Percentiles rank a stretch among this genome's conserved stretches.
These are phyloP conservation scores for Clavulina sp. DNA, from an alignment of 768 basidiomycete species.

Conservation along the genomic window DNA sequence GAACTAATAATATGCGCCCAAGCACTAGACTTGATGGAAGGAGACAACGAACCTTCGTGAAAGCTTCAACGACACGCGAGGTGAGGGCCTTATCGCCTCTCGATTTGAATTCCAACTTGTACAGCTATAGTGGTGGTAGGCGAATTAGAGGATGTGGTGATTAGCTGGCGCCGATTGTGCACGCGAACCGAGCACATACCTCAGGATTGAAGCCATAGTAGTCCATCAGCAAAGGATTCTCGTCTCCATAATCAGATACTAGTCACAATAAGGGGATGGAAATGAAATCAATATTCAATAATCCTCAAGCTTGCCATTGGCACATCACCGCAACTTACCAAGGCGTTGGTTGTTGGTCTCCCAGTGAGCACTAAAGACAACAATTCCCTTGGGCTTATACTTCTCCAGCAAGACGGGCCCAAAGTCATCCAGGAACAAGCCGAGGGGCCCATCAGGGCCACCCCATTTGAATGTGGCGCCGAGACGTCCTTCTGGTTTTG, in stretches of 20 bases:
- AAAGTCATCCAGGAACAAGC: constrained; percentile 44
- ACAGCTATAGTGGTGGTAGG: constrained; percentile 22
- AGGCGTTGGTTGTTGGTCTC: constrained; percentile 42
- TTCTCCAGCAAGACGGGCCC: constrained; percentile 46
- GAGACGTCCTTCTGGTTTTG: background rate
- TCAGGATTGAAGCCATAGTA: constrained; percentile 45
- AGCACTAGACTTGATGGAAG: constrained; percentile 1
- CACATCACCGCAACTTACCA: constrained; percentile 23
- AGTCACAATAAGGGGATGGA: background rate
- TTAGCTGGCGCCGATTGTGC: background rate
- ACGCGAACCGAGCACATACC: constrained; percentile 12
- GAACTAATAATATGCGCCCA: background rate
- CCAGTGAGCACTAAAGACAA: constrained; percentile 76
- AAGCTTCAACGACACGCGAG: constrained; percentile 40
- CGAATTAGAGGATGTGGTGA: background rate
- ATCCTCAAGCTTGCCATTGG: background rate
- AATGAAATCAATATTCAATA: background rate
- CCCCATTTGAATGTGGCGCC: constrained; percentile 12
- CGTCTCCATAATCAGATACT: constrained; percentile 66
- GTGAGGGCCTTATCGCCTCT: constrained; percentile 41
- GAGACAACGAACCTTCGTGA: constrained; percentile 27
- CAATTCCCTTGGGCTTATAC: constrained; percentile 60
- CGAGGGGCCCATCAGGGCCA: constrained; percentile 39
- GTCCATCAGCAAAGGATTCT: constrained; percentile 59
- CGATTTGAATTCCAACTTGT: constrained; percentile 49